Percentiles rank a stretch among this genome's conserved stretches.
phyloP scores from a whole-genome alignment of 768 basidiomycete species.

The Auriscalpium microsporum region DNA sequence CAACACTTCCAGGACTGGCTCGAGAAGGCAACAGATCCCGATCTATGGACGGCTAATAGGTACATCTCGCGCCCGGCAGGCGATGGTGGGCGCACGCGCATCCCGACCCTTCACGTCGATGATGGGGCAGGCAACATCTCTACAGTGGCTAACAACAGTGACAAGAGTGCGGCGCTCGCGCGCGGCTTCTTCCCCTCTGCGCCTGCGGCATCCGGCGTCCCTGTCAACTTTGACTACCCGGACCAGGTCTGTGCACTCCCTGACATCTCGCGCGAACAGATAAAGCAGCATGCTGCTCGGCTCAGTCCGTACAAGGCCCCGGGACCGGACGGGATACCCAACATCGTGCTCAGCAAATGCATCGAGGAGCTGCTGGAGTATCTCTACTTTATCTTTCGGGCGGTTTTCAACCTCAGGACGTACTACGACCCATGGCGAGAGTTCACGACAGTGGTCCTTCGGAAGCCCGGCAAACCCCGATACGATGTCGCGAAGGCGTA shows the following conservation, averaged over 20 bases:
- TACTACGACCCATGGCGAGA: slow-evolving; percentile 2
- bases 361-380: slow-evolving; percentile 18
- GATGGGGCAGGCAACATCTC: not conserved
- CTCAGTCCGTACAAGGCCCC: slow-evolving; percentile 30
- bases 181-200: slow-evolving; percentile 23
- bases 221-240: slow-evolving; percentile 18
- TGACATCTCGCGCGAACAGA: slow-evolving; percentile 19
- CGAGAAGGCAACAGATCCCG: slow-evolving; percentile 3
- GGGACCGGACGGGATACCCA: slow-evolving; percentile 22
- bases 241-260: slow-evolving; percentile 13
- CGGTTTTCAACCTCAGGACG: not conserved
- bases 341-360: slow-evolving; percentile 25
- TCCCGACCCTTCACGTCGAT: slow-evolving; percentile 9
- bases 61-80: not conserved
- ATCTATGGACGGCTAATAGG: slow-evolving; percentile 16
- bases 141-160: slow-evolving; percentile 1
- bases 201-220: not conserved
- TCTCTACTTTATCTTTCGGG: slow-evolving; percentile 19
- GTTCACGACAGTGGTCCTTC: slow-evolving; percentile 9
- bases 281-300: slow-evolving; percentile 17
- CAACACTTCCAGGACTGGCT: slow-evolving; percentile 20
- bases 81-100: slow-evolving; percentile 11
- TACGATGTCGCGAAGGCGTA: slow-evolving; percentile 15
- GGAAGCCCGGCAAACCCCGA: slow-evolving; percentile 15
- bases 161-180: slow-evolving; percentile 14